Evolutionary conservation across 495 filamentous ascomycete genomes (phyloP).

Genomic region (Penicillium mononematosum): DNA sequence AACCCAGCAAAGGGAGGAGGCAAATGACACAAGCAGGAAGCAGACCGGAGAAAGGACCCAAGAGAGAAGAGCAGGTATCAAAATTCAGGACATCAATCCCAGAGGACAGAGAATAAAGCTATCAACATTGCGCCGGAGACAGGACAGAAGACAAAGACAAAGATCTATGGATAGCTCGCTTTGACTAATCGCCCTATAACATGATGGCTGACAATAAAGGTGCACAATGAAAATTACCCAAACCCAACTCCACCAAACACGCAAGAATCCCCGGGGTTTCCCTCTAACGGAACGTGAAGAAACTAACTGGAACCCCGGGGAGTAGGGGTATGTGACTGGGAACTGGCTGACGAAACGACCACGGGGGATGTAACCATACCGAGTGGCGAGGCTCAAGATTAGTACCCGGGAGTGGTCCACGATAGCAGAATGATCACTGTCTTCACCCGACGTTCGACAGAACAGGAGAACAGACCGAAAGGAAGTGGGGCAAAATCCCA

Average conservation of each 20-base stretch:
- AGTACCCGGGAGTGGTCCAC: not conserved
- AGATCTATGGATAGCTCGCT: not conserved
- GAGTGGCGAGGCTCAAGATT: not conserved
- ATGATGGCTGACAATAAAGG: constrained; percentile 2
- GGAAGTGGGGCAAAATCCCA: not conserved
- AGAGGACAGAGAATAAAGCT: constrained; percentile 11
- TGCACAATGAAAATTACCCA: constrained; percentile 8
- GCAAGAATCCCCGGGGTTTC: constrained; percentile 4
- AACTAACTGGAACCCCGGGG: not conserved
- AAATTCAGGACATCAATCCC: constrained; percentile 4
- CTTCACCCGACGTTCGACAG: not conserved
- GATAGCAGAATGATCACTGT: not conserved
- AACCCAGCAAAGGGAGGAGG: not conserved
- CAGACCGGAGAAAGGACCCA: constrained; percentile 5
- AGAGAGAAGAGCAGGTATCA: constrained; percentile 9
- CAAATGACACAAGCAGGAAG: not conserved
- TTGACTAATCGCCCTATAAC: not conserved
- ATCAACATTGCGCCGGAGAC: constrained; percentile 7
- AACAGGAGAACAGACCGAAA: constrained; percentile 2
- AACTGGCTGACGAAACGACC: not conserved
- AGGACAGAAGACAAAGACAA: not conserved
- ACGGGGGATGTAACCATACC: not conserved
- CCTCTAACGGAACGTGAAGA: not conserved
- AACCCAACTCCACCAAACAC: constrained; percentile 15
- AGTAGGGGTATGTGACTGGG: constrained; percentile 9